phyloP scores from a whole-genome alignment of 352 stramenopile genomes.

The Phytophthora pistaciae region DNA sequence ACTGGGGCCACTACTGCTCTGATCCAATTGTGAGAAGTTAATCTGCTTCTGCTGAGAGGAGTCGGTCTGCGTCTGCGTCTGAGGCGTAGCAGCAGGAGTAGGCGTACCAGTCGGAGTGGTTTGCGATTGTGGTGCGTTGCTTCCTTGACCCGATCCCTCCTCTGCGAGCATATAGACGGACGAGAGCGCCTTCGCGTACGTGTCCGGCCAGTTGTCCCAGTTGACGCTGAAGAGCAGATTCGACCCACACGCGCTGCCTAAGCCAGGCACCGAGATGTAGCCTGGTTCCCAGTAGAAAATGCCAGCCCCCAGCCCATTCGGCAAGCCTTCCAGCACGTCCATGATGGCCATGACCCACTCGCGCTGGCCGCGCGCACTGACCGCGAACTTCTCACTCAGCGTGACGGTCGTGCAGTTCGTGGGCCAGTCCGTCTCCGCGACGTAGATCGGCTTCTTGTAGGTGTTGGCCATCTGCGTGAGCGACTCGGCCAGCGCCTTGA shows the following conservation, averaged over 20 bases:
- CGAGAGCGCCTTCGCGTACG: conserved; percentile 32
- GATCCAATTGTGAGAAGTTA: conserved; percentile 15
- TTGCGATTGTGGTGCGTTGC: background rate
- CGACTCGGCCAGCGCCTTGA: conserved; percentile 35
- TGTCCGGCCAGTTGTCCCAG: conserved; percentile 32
- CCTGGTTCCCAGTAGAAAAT: conserved; percentile 51
- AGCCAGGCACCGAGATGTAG: conserved; percentile 33
- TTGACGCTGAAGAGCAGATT: conserved; percentile 46
- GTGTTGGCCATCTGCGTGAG: conserved; percentile 35
- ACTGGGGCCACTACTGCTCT: conserved; percentile 3
- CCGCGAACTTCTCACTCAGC: conserved; percentile 32
- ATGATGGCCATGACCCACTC: conserved; percentile 39
- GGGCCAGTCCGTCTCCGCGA: conserved; percentile 44
- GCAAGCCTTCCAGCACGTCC: conserved; percentile 32
- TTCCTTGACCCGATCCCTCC: background rate
- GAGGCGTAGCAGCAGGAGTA: background rate
- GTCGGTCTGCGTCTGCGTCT: conserved; percentile 1
- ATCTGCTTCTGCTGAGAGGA: background rate
- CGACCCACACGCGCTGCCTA: conserved; percentile 38
- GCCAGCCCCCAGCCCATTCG: conserved; percentile 32
- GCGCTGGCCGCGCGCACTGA: conserved; percentile 32
- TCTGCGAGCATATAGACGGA: conserved; percentile 37
- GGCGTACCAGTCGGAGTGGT: background rate
- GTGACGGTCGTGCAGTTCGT: conserved; percentile 37
- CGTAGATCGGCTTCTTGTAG: conserved; percentile 44